Conservation (phyloP, 31 red algal genomes). For the Porphyra umbilicalis region DNA sequence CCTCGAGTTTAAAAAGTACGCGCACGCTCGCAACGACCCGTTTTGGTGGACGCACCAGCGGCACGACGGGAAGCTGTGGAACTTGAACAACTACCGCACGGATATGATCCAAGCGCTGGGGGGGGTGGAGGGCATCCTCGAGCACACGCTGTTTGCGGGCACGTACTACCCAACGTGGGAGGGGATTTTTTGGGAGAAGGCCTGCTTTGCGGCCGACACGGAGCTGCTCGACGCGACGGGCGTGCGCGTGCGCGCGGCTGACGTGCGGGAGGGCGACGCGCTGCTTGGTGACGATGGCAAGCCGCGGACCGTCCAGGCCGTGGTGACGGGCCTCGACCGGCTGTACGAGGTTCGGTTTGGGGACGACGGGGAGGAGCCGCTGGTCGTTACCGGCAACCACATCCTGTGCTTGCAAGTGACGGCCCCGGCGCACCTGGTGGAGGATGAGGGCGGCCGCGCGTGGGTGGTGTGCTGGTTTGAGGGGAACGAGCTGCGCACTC, state of each 20-base stretch:
- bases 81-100: slow-evolving; percentile 77
- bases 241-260: neutral
- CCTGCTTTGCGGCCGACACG: slow-evolving; percentile 15
- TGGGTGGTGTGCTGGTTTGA: neutral
- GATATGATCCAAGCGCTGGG: slow-evolving; percentile 97
- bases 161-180: slow-evolving; percentile 95
- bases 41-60: slow-evolving; percentile 97
- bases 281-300: neutral
- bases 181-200: slow-evolving; percentile 96
- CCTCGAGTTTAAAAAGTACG: slow-evolving; percentile 76
- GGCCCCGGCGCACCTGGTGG: neutral
- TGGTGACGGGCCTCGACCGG: neutral
- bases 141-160: slow-evolving; percentile 91
- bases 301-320: neutral
- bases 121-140: slow-evolving; percentile 93
- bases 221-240: neutral
- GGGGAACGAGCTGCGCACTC: neutral
- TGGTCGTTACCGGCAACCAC: neutral
- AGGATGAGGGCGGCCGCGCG: neutral
- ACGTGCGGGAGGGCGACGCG: neutral
- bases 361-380: neutral
- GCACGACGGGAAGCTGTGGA: slow-evolving; percentile 94
- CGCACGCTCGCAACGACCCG: slow-evolving; percentile 73
- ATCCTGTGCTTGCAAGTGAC: neutral
- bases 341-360: neutral